Evolutionary conservation across 495 filamentous ascomycete genomes (phyloP).

Genomic region (Endocarpon pusillum): DNA sequence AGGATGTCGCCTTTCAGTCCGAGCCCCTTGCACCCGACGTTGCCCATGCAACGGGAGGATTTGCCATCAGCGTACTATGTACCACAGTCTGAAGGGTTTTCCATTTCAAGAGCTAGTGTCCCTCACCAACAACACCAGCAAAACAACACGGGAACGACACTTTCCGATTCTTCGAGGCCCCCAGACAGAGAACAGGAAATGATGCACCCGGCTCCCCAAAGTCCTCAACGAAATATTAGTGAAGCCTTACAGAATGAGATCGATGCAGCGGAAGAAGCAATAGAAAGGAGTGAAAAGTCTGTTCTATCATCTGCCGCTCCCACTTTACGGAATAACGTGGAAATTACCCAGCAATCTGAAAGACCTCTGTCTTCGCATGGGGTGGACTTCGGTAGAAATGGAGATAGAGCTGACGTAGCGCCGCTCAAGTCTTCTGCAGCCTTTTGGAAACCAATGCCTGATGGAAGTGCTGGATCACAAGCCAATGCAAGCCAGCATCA

Average conservation of each 20-base stretch:
- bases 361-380: background rate
- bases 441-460: background rate
- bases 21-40: too few species aligned
- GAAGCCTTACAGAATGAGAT: constrained; percentile 69
- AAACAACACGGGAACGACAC: constrained; percentile 17
- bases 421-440: background rate
- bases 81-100: background rate
- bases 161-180: too few species aligned
- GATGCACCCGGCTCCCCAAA: constrained; percentile 46
- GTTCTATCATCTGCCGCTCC: background rate
- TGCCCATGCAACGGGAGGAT: too few species aligned
- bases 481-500: too few species aligned
- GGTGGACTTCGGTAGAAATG: too few species aligned
- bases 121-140: constrained; percentile 12
- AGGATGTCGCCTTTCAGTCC: too few species aligned
- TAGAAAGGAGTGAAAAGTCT: constrained; percentile 43
- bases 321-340: background rate
- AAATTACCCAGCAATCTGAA: background rate
- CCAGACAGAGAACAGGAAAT: too few species aligned
- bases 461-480: background rate
- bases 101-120: background rate
- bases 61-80: too few species aligned
- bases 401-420: too few species aligned
- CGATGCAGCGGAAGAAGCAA: constrained; percentile 58
- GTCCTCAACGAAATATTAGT: constrained; percentile 48